These are phyloP conservation scores for Cucurbita pepo DNA, from an alignment of 306 rosid species.

Conservation along the genomic window DNA sequence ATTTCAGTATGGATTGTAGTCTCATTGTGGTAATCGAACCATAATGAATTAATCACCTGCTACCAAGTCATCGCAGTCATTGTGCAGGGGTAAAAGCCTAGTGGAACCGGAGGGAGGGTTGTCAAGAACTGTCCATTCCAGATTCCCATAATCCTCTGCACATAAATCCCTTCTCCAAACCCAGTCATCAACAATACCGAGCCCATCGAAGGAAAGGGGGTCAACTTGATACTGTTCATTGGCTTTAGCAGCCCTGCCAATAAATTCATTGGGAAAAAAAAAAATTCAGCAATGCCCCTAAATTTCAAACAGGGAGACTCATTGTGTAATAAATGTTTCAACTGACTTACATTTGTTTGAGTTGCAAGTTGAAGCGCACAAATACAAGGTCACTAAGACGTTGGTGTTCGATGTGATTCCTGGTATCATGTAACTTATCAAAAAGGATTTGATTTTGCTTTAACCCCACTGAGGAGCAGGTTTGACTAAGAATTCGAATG, in stretches of 20 bases:
- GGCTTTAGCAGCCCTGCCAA: conserved; percentile 30
- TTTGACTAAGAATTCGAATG: conserved; percentile 73
- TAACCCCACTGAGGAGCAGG: conserved; percentile 39
- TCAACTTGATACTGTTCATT: conserved; percentile 38
- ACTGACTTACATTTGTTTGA: conserved; percentile 23
- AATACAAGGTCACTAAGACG: conserved; percentile 64
- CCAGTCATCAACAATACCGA: conserved; percentile 54
- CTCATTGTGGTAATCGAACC: background rate
- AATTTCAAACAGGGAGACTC: background rate
- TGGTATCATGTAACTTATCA: conserved; percentile 36
- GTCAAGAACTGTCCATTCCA: conserved; percentile 52
- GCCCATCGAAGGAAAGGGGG: conserved; percentile 43
- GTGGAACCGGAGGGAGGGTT: conserved; percentile 27
- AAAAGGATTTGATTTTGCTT: conserved; percentile 39
- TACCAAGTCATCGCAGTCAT: conserved; percentile 52
- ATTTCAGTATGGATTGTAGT: conserved; percentile 3
- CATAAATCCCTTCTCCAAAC: conserved; percentile 29
- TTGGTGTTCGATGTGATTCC: conserved; percentile 65
- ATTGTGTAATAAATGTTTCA: background rate
- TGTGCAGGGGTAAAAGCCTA: conserved; percentile 34
- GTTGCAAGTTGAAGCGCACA: conserved; percentile 39
- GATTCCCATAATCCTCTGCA: conserved; percentile 39
- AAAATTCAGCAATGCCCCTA: background rate
- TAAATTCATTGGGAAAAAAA: conserved; percentile 13
- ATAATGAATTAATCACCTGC: conserved; percentile 23